Conservation (phyloP, 2,329 filamentous ascomycete genomes). For the Ceratocystis eucalypticola region DNA sequence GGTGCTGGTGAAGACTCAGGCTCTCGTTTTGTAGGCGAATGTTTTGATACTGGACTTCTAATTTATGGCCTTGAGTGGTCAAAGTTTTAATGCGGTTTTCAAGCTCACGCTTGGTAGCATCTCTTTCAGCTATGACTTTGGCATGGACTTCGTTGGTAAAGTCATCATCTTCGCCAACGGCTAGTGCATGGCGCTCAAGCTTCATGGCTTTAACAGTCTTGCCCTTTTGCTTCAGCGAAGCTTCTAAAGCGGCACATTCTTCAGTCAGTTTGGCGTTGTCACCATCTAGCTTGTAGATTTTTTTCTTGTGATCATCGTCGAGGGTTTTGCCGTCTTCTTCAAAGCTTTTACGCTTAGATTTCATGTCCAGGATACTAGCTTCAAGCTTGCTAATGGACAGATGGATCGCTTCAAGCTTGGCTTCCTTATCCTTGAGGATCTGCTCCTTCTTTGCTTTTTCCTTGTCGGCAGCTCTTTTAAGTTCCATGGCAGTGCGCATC, state of each 20-base stretch:
- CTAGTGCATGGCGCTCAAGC: conserved; percentile 50
- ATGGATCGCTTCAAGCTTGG: conserved; percentile 53
- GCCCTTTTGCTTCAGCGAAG: conserved; percentile 51
- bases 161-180: conserved; percentile 48
- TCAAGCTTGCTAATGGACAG: conserved; percentile 59
- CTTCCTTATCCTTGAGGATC: conserved; percentile 51
- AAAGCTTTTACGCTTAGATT: conserved; percentile 40
- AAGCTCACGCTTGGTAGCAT: conserved; percentile 11
- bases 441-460: conserved; percentile 68
- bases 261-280: conserved; percentile 50
- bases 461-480: conserved; percentile 68
- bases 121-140: conserved; percentile 4
- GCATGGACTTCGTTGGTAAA: conserved; percentile 38
- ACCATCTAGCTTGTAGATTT: conserved; percentile 38
- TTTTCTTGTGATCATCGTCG: conserved; percentile 38
- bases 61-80: conserved; percentile 32
- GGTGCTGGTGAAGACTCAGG: conserved; percentile 31
- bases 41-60: conserved; percentile 31
- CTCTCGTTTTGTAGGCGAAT: conserved; percentile 33
- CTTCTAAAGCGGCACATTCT: conserved; percentile 51
- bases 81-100: conserved; percentile 12
- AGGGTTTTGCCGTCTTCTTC: conserved; percentile 39
- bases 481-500: conserved; percentile 63
- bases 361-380: conserved; percentile 47
- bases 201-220: conserved; percentile 62